A percentile compares a stretch with the other conserved stretches of the same genome.
phyloP scores from a whole-genome alignment of 768 basidiomycete species.

The Serendipita sp. region DNA sequence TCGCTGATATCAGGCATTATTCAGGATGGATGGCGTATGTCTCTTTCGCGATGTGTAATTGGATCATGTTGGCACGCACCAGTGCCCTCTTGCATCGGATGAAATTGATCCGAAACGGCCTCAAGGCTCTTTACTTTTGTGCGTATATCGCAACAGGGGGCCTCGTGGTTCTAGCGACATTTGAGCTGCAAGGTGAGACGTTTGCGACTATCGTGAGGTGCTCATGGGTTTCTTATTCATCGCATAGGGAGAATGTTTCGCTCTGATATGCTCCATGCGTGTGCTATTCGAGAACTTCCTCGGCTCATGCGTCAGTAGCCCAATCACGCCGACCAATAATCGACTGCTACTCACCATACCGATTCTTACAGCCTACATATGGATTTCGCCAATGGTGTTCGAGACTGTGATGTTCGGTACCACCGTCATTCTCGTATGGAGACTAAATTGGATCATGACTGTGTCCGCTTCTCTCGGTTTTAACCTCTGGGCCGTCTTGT shows the following conservation, averaged over 20 bases:
- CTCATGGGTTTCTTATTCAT: not conserved
- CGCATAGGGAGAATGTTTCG: not conserved
- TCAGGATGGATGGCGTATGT: not conserved
- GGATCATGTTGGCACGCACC: not conserved
- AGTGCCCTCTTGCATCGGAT: not conserved
- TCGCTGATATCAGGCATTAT: not conserved
- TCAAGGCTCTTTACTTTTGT: not conserved
- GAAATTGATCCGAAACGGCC: not conserved
- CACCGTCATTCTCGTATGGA: not conserved
- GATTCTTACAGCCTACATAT: not conserved
- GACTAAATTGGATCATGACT: not conserved
- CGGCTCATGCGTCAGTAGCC: not conserved
- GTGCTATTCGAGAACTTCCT: not conserved
- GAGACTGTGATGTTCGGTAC: not conserved
- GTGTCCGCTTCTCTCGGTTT: not conserved
- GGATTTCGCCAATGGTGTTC: not conserved
- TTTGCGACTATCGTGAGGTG: not conserved
- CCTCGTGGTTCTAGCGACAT: not conserved
- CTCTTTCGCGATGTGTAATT: not conserved
- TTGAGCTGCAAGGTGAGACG: not conserved
- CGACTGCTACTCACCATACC: not conserved
- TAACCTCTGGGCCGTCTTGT: not conserved
- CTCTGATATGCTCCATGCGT: not conserved
- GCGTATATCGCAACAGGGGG: not conserved
- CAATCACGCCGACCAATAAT: not conserved